Conservation (phyloP, 495 filamentous ascomycete genomes). For the Talaromyces nanjingensis region DNA sequence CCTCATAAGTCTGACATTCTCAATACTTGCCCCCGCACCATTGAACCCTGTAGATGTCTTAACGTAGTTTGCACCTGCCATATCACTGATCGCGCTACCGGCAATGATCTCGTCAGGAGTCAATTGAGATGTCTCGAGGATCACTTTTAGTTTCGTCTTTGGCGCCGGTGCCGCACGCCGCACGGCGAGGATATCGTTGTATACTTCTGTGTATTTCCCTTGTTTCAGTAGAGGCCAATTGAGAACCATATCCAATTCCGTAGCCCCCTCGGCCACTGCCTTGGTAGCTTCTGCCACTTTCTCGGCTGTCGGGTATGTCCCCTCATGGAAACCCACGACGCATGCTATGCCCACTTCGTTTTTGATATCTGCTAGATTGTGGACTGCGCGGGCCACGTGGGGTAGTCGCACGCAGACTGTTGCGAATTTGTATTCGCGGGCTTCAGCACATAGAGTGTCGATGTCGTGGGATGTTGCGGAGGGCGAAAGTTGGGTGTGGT, state of each 20-base stretch:
- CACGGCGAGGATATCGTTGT: conserved; percentile 50
- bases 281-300: conserved; percentile 49
- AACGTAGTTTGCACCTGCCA: conserved; percentile 57
- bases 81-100: conserved; percentile 48
- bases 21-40: conserved; percentile 49
- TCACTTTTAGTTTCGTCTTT: conserved; percentile 52
- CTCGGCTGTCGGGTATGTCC: conserved; percentile 43
- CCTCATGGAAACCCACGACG: conserved; percentile 64
- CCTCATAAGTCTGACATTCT: conserved; percentile 54
- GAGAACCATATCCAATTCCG: conserved; percentile 63
- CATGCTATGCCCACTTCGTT: conserved; percentile 48
- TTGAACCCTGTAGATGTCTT: conserved; percentile 67
- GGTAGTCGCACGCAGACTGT: conserved; percentile 52
- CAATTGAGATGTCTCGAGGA: conserved; percentile 59
- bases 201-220: conserved; percentile 44
- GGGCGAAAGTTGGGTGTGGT: conserved; percentile 58
- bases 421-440: conserved; percentile 50
- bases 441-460: conserved; percentile 57
- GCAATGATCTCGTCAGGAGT: conserved; percentile 49
- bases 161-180: conserved; percentile 39
- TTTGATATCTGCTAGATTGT: conserved; percentile 36
- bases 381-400: conserved; percentile 45
- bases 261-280: conserved; percentile 52
- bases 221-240: conserved; percentile 49
- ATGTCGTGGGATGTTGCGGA: conserved; percentile 48